A percentile compares a stretch with the other conserved stretches of the same genome.
Evolutionary conservation across 2,329 filamentous ascomycete genomes (phyloP).

Genomic region (Ceratocystis lukuohia): DNA sequence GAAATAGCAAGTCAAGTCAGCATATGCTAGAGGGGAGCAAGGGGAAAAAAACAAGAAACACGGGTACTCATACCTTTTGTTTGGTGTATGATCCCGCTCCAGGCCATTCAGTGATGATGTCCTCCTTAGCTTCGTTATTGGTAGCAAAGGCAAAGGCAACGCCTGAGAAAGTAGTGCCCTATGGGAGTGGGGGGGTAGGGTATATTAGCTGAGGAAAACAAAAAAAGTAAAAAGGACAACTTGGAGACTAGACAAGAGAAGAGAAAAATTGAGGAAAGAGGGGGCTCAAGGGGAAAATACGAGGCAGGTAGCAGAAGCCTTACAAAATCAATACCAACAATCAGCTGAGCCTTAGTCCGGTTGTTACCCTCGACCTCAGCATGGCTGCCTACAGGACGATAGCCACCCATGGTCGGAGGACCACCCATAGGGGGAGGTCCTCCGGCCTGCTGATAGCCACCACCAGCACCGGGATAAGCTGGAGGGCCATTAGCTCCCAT

Average conservation of each 20-base stretch:
- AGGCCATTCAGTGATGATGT: constrained; percentile 98
- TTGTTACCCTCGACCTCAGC: constrained; percentile 75
- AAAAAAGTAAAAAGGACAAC: neutral
- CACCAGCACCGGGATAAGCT: constrained; percentile 35
- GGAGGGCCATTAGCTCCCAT: constrained; percentile 30
- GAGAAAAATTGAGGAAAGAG: neutral
- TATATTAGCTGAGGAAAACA: neutral
- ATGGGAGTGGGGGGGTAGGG: constrained; percentile 1
- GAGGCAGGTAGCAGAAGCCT: constrained; percentile 25
- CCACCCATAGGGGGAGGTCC: constrained; percentile 22
- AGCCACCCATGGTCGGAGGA: constrained; percentile 10
- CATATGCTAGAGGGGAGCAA: neutral
- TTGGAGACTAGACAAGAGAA: neutral
- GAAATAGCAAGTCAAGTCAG: neutral
- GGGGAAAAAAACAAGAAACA: neutral
- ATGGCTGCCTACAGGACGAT: constrained; percentile 24
- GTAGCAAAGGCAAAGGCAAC: constrained; percentile 95
- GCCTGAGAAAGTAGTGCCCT: constrained; percentile 96
- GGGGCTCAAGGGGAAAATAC: neutral
- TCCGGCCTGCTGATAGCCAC: constrained; percentile 29
- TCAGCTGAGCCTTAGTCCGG: constrained; percentile 88
- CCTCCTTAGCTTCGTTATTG: constrained; percentile 93
- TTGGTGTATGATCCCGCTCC: constrained; percentile 95
- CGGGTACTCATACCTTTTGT: constrained; percentile 62
- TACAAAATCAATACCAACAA: constrained; percentile 98